Evolutionary conservation across 805 yeast species (phyloP).

Genomic region (Lachancea kluyveri): DNA sequence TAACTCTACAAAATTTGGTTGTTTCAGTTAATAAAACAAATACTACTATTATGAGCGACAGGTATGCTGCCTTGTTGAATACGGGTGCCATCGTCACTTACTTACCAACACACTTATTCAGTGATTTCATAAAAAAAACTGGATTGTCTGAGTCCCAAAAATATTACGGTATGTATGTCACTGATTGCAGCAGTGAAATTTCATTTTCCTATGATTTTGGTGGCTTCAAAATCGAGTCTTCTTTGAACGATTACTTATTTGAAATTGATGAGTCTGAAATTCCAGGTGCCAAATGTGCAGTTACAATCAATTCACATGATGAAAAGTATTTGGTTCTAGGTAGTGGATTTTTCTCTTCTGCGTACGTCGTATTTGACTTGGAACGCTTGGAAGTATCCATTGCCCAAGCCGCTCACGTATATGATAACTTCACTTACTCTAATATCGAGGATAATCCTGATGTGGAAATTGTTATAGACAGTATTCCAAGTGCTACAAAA

Average conservation of each 20-base stretch:
- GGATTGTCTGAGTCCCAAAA: no score
- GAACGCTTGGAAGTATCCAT: constrained; percentile 50
- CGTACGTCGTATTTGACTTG: constrained; percentile 62
- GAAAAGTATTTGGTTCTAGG: no score
- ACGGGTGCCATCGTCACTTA: constrained; percentile 47
- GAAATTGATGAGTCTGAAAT: no score
- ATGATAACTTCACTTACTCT: no score
- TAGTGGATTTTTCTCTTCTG: constrained; percentile 57
- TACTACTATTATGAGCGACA: constrained; percentile 15
- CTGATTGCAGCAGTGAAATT: no score
- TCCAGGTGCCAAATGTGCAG: no score
- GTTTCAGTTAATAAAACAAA: no score
- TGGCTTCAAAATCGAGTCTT: constrained; percentile 6
- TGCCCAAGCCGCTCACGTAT: constrained; percentile 50
- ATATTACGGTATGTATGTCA: no score
- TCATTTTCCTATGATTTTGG: constrained; percentile 6
- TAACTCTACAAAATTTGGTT: no score
- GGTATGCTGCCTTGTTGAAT: constrained; percentile 40
- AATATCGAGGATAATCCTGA: no score
- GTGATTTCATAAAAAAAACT: no score
- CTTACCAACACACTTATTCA: constrained; percentile 34
- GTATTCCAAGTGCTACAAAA: constrained; percentile 44
- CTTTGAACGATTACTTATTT: constrained; percentile 3
- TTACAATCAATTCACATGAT: no score
- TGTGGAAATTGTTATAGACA: constrained; percentile 38